Conservation (phyloP, 208 protist species). For the Acanthamoeba sp. region DNA sequence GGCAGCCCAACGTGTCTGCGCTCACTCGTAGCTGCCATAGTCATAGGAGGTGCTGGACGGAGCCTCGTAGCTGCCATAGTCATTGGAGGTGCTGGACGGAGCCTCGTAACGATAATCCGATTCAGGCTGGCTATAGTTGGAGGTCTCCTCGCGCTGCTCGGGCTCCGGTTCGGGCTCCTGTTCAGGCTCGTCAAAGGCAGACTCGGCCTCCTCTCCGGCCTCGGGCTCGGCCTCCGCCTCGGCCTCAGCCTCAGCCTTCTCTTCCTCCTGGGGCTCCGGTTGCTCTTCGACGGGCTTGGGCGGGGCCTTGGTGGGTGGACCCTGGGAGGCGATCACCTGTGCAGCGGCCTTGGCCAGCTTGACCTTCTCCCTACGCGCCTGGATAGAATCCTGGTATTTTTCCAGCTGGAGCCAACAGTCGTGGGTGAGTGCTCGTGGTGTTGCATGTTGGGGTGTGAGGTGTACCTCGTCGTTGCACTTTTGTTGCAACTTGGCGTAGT, state of each 20-base stretch:
- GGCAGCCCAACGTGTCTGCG: no score
- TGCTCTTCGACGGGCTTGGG: conserved; percentile 13
- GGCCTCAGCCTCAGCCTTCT: not conserved
- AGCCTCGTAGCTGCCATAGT: not conserved
- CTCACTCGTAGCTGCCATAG: no score
- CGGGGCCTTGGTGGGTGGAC: not conserved
- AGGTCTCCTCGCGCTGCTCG: not conserved
- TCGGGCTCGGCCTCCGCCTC: not conserved
- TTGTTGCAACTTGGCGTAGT: not conserved
- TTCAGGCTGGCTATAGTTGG: not conserved
- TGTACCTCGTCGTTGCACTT: conserved; percentile 1
- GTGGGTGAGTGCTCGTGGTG: not conserved
- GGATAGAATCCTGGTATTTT: not conserved
- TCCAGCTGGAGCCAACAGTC: not conserved
- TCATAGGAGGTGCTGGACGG: no score
- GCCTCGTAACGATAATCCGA: not conserved
- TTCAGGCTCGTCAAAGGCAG: not conserved
- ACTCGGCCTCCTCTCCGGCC: not conserved
- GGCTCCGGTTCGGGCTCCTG: not conserved
- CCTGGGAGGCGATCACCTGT: conserved; percentile 16
- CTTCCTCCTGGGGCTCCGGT: not conserved
- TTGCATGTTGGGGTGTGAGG: not conserved
- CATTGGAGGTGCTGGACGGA: not conserved
- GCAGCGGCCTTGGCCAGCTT: conserved; percentile 16
- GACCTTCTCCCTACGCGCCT: not conserved